Percentiles rank a stretch among this genome's conserved stretches.
phyloP scores from a whole-genome alignment of 2,329 filamentous ascomycete genomes.

The Diaporthe ilicicola region DNA sequence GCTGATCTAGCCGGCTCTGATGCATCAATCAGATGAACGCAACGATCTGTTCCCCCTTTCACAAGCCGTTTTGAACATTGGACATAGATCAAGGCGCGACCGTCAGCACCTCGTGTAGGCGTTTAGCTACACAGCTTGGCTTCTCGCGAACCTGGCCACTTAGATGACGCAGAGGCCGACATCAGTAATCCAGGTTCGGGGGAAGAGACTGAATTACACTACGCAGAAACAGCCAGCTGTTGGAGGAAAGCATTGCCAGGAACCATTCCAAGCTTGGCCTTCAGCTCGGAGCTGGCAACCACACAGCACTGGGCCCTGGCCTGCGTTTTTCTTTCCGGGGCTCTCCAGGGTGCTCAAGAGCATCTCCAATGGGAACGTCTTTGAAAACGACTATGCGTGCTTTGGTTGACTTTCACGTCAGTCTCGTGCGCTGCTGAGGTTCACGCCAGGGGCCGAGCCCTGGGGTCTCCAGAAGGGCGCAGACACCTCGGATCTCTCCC shows the following conservation, averaged over 20 bases:
- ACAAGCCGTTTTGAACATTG: not conserved
- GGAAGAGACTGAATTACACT: not conserved
- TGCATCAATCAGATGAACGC: slow-evolving; percentile 16
- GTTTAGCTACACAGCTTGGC: not conserved
- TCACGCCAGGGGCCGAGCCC: not conserved
- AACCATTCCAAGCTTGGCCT: not conserved
- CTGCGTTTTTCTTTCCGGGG: not conserved
- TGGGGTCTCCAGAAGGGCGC: not conserved
- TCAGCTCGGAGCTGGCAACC: not conserved
- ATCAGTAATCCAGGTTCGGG: not conserved
- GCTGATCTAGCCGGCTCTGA: slow-evolving; percentile 5
- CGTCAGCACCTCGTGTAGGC: not conserved
- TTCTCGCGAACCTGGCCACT: not conserved
- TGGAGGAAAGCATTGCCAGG: not conserved
- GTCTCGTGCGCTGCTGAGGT: not conserved
- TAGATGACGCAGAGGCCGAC: not conserved
- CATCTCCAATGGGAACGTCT: not conserved
- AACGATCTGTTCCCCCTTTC: not conserved
- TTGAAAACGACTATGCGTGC: not conserved
- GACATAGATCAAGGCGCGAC: not conserved
- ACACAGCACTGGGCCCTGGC: not conserved
- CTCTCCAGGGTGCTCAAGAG: too few species aligned
- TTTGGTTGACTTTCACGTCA: not conserved
- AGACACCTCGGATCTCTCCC: not conserved
- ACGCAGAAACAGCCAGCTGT: not conserved